These are phyloP conservation scores for Clausena lansium DNA, from an alignment of 345 rosid genomes.

Conservation along the genomic window DNA sequence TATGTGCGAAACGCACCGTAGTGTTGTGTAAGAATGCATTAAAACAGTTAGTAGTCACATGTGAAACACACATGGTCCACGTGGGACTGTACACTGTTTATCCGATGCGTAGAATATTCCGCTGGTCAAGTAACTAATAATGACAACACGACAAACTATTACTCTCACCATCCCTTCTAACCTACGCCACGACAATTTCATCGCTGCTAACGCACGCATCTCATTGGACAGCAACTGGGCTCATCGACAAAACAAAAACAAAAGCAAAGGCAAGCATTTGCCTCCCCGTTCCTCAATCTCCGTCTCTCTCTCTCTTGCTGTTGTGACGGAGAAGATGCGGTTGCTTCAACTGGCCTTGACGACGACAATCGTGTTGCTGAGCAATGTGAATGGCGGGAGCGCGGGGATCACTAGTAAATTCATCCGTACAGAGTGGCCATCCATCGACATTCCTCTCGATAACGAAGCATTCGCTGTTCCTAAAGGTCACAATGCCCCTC, in stretches of 20 bases:
- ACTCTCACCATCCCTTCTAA: not conserved
- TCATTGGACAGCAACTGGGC: not conserved
- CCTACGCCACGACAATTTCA: not conserved
- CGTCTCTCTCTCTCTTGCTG: not conserved
- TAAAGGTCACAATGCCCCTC: constrained; percentile 81
- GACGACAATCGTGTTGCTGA: constrained; percentile 33
- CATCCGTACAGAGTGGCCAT: constrained; percentile 78
- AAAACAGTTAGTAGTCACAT: too few species aligned
- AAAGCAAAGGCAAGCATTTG: not conserved
- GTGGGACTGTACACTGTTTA: too few species aligned
- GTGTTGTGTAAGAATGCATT: too few species aligned
- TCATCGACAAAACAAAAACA: too few species aligned
- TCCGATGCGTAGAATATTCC: too few species aligned
- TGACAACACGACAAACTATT: too few species aligned
- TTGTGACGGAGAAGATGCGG: not conserved
- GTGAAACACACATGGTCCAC: too few species aligned
- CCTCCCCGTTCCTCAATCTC: not conserved
- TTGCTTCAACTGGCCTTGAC: constrained; percentile 17
- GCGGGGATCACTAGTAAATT: constrained; percentile 72
- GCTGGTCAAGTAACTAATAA: not conserved
- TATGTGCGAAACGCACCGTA: too few species aligned
- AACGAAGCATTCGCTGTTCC: constrained; percentile 70
- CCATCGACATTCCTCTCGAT: constrained; percentile 77
- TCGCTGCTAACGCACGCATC: not conserved
- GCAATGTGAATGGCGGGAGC: constrained; percentile 33